Base-by-base conservation (phyloP, 306 rosid species). In the Inga leiocalycina region DNA sequence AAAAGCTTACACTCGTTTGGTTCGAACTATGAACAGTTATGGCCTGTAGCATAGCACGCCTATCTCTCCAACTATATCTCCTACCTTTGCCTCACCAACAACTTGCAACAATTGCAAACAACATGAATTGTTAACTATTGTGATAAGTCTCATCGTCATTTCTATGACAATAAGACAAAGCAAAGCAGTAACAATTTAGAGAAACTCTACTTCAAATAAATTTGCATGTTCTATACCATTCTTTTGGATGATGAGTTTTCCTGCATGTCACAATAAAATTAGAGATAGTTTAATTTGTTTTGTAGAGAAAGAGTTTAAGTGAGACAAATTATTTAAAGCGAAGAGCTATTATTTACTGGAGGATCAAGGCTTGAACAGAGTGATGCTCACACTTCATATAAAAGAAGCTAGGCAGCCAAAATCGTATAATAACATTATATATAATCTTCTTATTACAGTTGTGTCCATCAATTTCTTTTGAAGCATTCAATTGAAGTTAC, bases 1-100 rank as follows among this genome's bases (percentile, higher is more conserved):
- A 95, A 83, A 80, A 95, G 86, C 86, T 93, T 96, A 79, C 93
- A 78, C 81, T 79, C 93, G 84, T 79, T 87, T 93, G 8, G 96
- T 93, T 66, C 98, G 90, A 43, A 89, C 88, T 17, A 97, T 90
- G 75, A 89, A 90, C 41, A 79, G 43, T 35, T 95, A 98, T 17
- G 98, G 97, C 83, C 89, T 86, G 82, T 91, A 93, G 88, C 98
- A 91, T 37, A 93, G 85, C 82, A 92, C 93, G 20, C 98, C 97
- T 73, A 90, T 81, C 83, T 90, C 98, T 8, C 98, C 98, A 73
- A 89, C 61, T 15, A 92, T 51, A 44, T 92, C 91, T 77, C 96
- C 93, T 4, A 85, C 48, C 45, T 27, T 67, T 35, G 83, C 89
- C 84, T 85, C 94, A 54, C 91, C 88, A 72, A 92, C 84, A 8